Percentiles rank a stretch among this genome's conserved stretches.
Evolutionary conservation across 768 basidiomycete species (phyloP).

Genomic region (Leccinum imitatum): DNA sequence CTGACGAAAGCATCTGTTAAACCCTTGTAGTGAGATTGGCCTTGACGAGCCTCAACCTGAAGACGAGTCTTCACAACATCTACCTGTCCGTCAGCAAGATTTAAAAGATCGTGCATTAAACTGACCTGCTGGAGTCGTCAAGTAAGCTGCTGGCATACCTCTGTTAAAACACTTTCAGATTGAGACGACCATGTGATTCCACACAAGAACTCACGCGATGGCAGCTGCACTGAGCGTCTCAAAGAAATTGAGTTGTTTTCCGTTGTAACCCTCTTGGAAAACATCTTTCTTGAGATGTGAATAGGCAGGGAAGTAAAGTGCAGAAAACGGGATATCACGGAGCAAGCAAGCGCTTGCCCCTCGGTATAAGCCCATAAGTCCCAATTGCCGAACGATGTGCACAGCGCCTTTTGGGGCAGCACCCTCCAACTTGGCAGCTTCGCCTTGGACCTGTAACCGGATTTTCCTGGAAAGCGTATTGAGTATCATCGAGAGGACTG

Average conservation of each 20-base stretch:
- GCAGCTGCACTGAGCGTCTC: slow-evolving; percentile 86
- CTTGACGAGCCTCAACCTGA: slow-evolving; percentile 89
- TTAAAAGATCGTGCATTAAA: slow-evolving; percentile 10
- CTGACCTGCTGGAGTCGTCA: slow-evolving; percentile 87
- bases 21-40: slow-evolving; percentile 91
- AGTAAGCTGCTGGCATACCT: slow-evolving; percentile 96
- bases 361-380: slow-evolving; percentile 89
- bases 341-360: slow-evolving; percentile 92
- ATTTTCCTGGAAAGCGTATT: slow-evolving; percentile 64
- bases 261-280: slow-evolving; percentile 94
- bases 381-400: slow-evolving; percentile 91
- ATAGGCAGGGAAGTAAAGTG: slow-evolving; percentile 88
- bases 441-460: slow-evolving; percentile 92
- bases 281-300: slow-evolving; percentile 89
- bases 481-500: not conserved
- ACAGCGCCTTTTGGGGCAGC: slow-evolving; percentile 79
- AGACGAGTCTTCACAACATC: slow-evolving; percentile 98
- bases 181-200: slow-evolving; percentile 14
- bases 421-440: slow-evolving; percentile 85
- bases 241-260: slow-evolving; percentile 86
- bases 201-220: slow-evolving; percentile 60
- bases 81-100: slow-evolving; percentile 31
- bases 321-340: slow-evolving; percentile 96
- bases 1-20: slow-evolving; percentile 84
- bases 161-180: slow-evolving; percentile 45